These are phyloP conservation scores for Apocynum venetum DNA, from an alignment of 257 asterid species.

Conservation along the genomic window DNA sequence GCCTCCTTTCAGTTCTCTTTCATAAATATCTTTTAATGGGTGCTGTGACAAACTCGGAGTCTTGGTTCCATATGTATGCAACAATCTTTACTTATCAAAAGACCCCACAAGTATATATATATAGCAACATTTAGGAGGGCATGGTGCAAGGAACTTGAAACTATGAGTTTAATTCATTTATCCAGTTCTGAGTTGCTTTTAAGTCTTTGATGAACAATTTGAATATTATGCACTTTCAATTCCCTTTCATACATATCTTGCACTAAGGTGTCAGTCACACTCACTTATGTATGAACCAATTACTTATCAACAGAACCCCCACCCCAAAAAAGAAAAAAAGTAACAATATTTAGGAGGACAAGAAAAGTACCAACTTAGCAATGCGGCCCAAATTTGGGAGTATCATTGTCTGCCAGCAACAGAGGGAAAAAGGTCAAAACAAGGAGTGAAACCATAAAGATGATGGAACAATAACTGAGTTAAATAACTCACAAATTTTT, in stretches of 20 bases:
- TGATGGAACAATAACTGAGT: constrained; percentile 6
- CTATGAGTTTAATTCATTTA: background rate
- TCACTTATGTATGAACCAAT: background rate
- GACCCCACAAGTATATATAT: background rate
- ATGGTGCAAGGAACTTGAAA: background rate
- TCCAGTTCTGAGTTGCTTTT: background rate
- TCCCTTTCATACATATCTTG: background rate
- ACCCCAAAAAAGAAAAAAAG: background rate
- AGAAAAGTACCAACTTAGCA: constrained; percentile 76
- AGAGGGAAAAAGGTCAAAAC: constrained; percentile 28
- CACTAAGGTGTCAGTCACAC: background rate
- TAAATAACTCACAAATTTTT: constrained; percentile 64
- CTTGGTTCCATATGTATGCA: background rate
- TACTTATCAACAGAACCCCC: background rate
- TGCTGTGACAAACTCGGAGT: background rate
- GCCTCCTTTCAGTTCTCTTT: background rate
- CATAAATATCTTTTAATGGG: background rate
- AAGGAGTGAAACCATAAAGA: constrained; percentile 3
- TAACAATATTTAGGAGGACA: constrained; percentile 7
- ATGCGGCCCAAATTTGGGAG: constrained; percentile 93
- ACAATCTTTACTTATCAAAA: background rate
- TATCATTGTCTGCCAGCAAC: constrained; percentile 72
- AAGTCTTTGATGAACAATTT: background rate
- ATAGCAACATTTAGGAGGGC: constrained; percentile 5
- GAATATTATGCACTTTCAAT: background rate